Percentiles rank a stretch among this genome's conserved stretches.
Conservation (phyloP, 768 basidiomycete species). For the Pleurotus tuoliensis region DNA sequence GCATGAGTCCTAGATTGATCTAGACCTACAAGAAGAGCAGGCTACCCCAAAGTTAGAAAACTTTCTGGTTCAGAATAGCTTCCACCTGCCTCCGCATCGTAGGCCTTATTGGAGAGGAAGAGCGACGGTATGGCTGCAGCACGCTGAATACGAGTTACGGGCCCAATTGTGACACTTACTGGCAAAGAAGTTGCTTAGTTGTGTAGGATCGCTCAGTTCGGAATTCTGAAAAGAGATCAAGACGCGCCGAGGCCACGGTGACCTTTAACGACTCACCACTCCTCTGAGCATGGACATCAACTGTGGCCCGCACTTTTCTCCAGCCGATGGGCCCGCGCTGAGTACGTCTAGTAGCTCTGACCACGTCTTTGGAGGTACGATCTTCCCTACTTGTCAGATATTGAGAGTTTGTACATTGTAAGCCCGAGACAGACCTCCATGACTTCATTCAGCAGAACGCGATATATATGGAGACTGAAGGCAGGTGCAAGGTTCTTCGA, state of each 20-base stretch:
- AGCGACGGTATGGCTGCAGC: constrained; percentile 48
- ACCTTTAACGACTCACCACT: constrained; percentile 20
- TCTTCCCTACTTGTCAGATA: constrained; percentile 35
- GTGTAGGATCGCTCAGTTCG: constrained; percentile 51
- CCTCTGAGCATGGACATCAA: constrained; percentile 44
- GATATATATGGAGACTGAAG: constrained; percentile 62
- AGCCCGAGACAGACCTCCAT: constrained; percentile 50
- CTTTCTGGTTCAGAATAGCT: constrained; percentile 5
- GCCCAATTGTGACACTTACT: constrained; percentile 25
- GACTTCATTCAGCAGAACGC: constrained; percentile 65
- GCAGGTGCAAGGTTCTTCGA: constrained; percentile 48
- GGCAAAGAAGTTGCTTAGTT: constrained; percentile 60
- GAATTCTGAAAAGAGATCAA: constrained; percentile 31
- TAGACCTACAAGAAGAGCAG: constrained; percentile 26
- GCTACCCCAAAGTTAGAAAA: constrained; percentile 9
- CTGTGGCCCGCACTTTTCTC: constrained; percentile 35
- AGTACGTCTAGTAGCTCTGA: constrained; percentile 44
- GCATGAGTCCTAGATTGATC: too few species aligned
- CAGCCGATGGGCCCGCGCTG: constrained; percentile 39
- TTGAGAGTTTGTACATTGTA: not conserved
- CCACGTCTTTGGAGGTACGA: constrained; percentile 59
- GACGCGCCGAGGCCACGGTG: not conserved
- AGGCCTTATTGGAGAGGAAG: constrained; percentile 46
- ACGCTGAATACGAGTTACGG: not conserved
- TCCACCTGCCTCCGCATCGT: constrained; percentile 46